Base-by-base conservation (phyloP, 176 grass and related monocot genomes). In the Poa pratensis region DNA sequence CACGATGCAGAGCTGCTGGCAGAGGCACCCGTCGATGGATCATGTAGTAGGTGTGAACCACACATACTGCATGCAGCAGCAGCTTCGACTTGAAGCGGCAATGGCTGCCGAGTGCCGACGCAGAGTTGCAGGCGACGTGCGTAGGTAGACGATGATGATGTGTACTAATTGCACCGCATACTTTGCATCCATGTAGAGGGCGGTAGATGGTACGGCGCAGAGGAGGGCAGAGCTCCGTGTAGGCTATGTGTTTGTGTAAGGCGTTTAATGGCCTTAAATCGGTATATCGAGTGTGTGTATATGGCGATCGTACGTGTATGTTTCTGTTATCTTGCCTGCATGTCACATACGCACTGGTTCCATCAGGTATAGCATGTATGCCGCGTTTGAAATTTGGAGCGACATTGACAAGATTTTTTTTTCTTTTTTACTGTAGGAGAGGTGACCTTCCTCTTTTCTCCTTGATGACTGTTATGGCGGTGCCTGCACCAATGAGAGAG, bases 1-100 rank as follows among this genome's bases (percentile, higher is more conserved):
- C 82, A 69, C 22, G 87, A 80, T 74, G 82, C 69, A 75, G 48
- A 57, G 62, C 24, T 15, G n/a, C n/a, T n/a, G n/a, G n/a, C 23
- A 5, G 20, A 62, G 66, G 14, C 64, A 17, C 2, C 13, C 13
- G 51, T 69, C 20, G 34, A 23, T 40, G 8, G 39, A 71, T 85
- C 87, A 89, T 75, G 82, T 23, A 58, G 69, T 15, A 75, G 52
- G 82, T 81, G 82, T 81, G 68, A 53, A 13, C 24, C 17, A 64
- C 0, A 30, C 42, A 54, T 54, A 42, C 37, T 67, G 80, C 62
- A 66, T 63, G 58, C 69, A 43, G 77, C 78, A 28, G 58, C 69
- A 43, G 77, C 78, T 34, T 5, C 69, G 11, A 22, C 34, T 23
- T 78, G 67, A 61, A 49, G 23, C 1, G 6, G 62, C 70, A 18